Percentiles rank a stretch among this genome's conserved stretches.
These are phyloP conservation scores for Starmerella cellae DNA, from an alignment of 805 yeast species.

Conservation along the genomic window DNA sequence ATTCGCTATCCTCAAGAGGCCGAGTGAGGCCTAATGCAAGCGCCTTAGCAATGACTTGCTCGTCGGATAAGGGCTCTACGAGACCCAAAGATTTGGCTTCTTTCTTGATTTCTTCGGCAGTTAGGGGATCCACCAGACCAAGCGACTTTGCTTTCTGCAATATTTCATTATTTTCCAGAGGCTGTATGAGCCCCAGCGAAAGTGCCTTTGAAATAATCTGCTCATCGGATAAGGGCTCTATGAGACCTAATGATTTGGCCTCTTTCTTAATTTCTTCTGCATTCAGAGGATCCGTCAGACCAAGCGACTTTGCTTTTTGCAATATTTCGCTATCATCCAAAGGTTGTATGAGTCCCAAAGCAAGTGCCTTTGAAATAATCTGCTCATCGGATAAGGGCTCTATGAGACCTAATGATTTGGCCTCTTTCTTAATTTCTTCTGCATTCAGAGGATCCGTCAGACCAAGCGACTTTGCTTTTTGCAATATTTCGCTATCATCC, in stretches of 20 bases:
- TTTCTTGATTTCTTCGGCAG: constrained; percentile 3
- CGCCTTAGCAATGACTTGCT: constrained; percentile 10
- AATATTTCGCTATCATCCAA: constrained; percentile 5
- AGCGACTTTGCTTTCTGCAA: constrained; percentile 6
- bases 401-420: constrained; percentile 5
- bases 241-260: constrained; percentile 9
- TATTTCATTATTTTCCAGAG: constrained; percentile 11
- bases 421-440: constrained; percentile 4
- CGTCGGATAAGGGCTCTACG: constrained; percentile 33
- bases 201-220: constrained; percentile 8
- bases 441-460: constrained; percentile 43
- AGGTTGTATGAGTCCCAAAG: constrained; percentile 18
- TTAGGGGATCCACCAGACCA: constrained; percentile 28
- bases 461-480: constrained; percentile 57
- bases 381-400: constrained; percentile 9
- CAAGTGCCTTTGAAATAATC: constrained; percentile 10
- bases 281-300: constrained; percentile 7
- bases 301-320: constrained; percentile 7
- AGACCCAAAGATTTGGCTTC: constrained; percentile 36
- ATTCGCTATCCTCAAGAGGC: constrained; percentile 8
- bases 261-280: constrained; percentile 31
- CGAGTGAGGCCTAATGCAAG: constrained; percentile 7
- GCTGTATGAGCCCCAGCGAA: constrained; percentile 19
- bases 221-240: constrained; percentile 23
- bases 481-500: constrained; percentile 28